Evolutionary conservation across 352 stramenopile genomes (phyloP), one percentile per base, ranked within the genome.

Genomic region (Phytophthora syringae): DNA sequence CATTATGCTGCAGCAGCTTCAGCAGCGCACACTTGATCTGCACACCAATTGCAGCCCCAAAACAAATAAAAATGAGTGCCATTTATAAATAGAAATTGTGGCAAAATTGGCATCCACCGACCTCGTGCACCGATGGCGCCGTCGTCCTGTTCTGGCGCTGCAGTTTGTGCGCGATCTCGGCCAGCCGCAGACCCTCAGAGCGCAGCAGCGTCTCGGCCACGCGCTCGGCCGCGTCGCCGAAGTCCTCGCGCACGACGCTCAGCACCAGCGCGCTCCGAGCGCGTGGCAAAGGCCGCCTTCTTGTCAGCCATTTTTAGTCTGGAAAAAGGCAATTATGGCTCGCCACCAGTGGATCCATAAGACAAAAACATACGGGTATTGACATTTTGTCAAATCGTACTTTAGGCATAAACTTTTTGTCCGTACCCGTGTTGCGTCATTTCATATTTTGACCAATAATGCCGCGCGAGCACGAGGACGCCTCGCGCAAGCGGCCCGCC

Each of bases 1-100:
- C 32, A 69, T 96, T 96, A 74, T 96, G 88, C 71, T 96, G 88
- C 68, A 96, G 70, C 52, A 96, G 70, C 75, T 94, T 95, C 49
- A 96, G 82, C 59, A 96, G 56, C 40, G 77, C 85, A 49, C 80
- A 84, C 60, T 94, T 96, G 71, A 96, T 74, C 70, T 89, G 56
- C 60, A 55, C 37, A 45, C 6, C 18, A 45, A 42, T n/a, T 25
- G 15, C 27, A 45, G 15, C 36, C 22, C 9, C n/a, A 27, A 2
- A 25, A n/a, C 15, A 40, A 40, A 18, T n/a, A 25, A 27, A 24
- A 12, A 10, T 45, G 6, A 45, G n/a, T 25, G 39, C 18, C 37
- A 59, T 25, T 32, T 5, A 11, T 48, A 52, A 2, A 34, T 43
- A 42, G 11, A 25, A 40, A 64, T 22, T 36, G 30, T 39, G 21